phyloP scores from a whole-genome alignment of 768 basidiomycete genomes.

The Trametes cingulata region DNA sequence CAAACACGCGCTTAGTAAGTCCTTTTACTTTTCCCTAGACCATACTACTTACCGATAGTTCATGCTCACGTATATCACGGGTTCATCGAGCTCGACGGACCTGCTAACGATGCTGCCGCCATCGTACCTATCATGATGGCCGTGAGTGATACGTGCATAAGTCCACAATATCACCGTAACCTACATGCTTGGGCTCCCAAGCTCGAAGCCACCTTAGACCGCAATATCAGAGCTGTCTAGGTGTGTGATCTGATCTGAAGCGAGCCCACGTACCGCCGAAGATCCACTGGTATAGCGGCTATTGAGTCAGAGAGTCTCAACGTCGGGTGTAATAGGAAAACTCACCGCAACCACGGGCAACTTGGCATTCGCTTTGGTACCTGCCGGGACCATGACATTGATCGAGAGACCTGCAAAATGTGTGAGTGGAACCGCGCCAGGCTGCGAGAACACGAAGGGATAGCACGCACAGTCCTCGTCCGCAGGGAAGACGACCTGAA shows the following conservation, averaged over 20 bases:
- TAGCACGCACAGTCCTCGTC: conserved; percentile 16
- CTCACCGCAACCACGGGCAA: conserved; percentile 23
- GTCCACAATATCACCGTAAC: neutral
- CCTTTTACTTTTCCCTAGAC: too few species aligned
- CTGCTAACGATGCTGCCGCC: conserved; percentile 45
- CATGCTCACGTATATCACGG: conserved; percentile 54
- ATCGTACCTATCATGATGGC: conserved; percentile 38
- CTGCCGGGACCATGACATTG: conserved; percentile 29
- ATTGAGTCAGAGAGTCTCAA: neutral
- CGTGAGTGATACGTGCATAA: neutral
- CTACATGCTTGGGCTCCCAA: conserved; percentile 33
- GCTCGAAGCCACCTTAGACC: conserved; percentile 48
- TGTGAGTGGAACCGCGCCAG: neutral
- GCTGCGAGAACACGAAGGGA: neutral
- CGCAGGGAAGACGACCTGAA: conserved; percentile 9
- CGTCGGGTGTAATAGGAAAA: neutral
- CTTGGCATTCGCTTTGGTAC: conserved; percentile 10
- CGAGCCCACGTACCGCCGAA: conserved; percentile 23
- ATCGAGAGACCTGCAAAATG: conserved; percentile 24
- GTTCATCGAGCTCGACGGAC: conserved; percentile 44
- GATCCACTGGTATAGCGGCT: conserved; percentile 24
- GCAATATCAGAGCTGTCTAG: neutral
- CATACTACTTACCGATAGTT: conserved; percentile 49
- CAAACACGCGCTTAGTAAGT: neutral
- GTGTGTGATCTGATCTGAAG: neutral